Base-by-base conservation (phyloP, 2,329 filamentous ascomycete species). In the Westerdykella aurantiaca region DNA sequence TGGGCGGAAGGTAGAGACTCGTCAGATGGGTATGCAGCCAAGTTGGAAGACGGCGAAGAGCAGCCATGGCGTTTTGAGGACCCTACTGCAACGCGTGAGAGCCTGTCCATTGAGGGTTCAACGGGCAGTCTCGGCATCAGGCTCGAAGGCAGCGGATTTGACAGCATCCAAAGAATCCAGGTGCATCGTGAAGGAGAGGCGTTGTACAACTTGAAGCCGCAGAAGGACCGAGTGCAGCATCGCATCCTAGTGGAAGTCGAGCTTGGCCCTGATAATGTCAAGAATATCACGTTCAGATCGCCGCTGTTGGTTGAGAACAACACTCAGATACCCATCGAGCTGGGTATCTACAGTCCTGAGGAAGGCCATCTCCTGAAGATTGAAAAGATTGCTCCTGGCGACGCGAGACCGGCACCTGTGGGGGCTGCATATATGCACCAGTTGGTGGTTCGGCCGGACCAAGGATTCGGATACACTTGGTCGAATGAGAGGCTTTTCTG, bases 381-480 rank as follows among this genome's bases (percentile, higher is more conserved):
- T 49, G 94, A 98, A 69, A 97, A 97, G 72, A 91, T 98, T 44
- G 79, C 88, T 0, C 94, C 93, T 0, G 93, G 94, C 0, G 90
- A 96, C 63, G 84, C 84, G 41, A 80, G 89, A 14, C 91, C 93
- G 7, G 88, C 89, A 10, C 93, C 93, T 0, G 89, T 98, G 6
- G 94, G 93, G 12, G 89, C 91, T 1, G 89, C 86, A 0, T 97
- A 84, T 62, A 79, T 94, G 69, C 94, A 97, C 69, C 88, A 85
- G 1, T 74, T 95, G 6, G 78, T 98, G 7, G 75, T 98, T 35
- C 82, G 93, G 29, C 93, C 93, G 1, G 93, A 97, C 63, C 88
- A 93, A 57, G 93, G 93, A 4, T 98, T 98, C 59, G 93, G 93
- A 1, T 98, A 96, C 63, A 82, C 86, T 46, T 98, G 93, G 93